Evolutionary conservation across 306 rosid species (phyloP), one percentile per base, ranked within the genome.

Genomic region (Cucumis sativus): DNA sequence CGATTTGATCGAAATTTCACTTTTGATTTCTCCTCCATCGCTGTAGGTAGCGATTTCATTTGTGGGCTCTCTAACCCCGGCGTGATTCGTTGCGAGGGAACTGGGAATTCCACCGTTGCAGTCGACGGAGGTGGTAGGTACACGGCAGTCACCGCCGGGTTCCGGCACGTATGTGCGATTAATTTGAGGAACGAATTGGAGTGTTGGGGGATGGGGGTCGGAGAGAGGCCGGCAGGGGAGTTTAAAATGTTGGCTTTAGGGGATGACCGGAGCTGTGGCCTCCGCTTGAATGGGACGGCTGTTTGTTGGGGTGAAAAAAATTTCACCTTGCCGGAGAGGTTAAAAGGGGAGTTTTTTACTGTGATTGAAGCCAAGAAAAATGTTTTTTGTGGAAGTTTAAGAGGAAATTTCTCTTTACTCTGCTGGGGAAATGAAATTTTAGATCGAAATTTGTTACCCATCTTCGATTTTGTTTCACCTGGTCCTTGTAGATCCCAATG

Each of bases 231-330:
- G 45, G 71, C 20, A 12, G 95, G 87, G 39, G 74, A 30, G 18
- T 92, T 95, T 84, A 49, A 33, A 61, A 74, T 89, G 10, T 39
- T 95, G 84, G 98, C 98, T 6, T 89, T 89, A 86, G 98, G 92
- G 25, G 87, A 92, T 33, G 82, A 82, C 30, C 81, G 97, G 43
- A 80, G 93, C 40, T 95, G 98, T 28, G 98, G 81, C 64, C 75
- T 90, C 47, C 75, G 83, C 7, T 10, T 11, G 12, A 54, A 88
- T 78, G 74, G 72, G 49, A 84, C 20, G 35, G 87, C 83, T 74
- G 75, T 61, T 20, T 95, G 98, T 70, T 95, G 98, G 98, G 98
- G 97, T 4, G 55, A 81, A 37, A 76, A 85, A n/a, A 71, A 77
- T 63, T 95, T 95, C 81, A 79, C 47, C 54, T 30, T 89, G 82